phyloP scores from a whole-genome alignment of 2,329 filamentous ascomycete species.

The Neonectria faginata region DNA sequence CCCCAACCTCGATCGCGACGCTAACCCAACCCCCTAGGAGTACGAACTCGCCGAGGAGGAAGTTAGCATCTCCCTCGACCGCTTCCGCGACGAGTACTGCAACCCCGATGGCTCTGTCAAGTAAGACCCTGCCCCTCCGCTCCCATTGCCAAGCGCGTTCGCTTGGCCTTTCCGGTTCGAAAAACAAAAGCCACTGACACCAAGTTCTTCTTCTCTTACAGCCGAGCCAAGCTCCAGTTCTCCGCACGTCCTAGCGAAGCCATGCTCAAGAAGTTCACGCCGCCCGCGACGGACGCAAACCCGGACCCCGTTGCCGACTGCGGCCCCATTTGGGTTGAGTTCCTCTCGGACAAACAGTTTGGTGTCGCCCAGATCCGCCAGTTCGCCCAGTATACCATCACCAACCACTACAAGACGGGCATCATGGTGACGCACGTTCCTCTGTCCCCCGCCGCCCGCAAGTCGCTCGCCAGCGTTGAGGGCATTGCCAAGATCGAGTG shows the following conservation, averaged over 20 bases:
- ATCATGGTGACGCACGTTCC: constrained; percentile 88
- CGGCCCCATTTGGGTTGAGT: constrained; percentile 94
- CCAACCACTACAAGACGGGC: constrained; percentile 87
- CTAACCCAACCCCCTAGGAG: constrained; percentile 67
- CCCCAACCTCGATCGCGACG: constrained; percentile 5
- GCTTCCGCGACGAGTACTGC: constrained; percentile 80
- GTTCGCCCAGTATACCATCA: constrained; percentile 85
- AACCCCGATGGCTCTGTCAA: constrained; percentile 79
- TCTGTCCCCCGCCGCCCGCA: constrained; percentile 87
- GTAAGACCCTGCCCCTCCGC: constrained; percentile 61
- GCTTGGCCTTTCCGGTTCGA: neutral
- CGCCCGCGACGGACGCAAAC: constrained; percentile 74
- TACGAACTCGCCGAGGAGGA: constrained; percentile 94
- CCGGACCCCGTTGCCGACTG: constrained; percentile 79
- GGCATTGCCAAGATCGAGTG: constrained; percentile 87
- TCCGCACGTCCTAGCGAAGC: constrained; percentile 84
- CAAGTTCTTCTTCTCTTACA: constrained; percentile 52
- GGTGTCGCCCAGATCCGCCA: constrained; percentile 92
- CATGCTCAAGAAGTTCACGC: constrained; percentile 88
- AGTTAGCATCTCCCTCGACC: constrained; percentile 85
- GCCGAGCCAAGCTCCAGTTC: constrained; percentile 87
- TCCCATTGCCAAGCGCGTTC: constrained; percentile 1
- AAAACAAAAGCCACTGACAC: constrained; percentile 17
- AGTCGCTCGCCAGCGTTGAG: constrained; percentile 83
- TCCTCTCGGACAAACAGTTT: constrained; percentile 81